Evolutionary conservation across 106 monocot species (phyloP).

Genomic region (Phalaenopsis equestris): DNA sequence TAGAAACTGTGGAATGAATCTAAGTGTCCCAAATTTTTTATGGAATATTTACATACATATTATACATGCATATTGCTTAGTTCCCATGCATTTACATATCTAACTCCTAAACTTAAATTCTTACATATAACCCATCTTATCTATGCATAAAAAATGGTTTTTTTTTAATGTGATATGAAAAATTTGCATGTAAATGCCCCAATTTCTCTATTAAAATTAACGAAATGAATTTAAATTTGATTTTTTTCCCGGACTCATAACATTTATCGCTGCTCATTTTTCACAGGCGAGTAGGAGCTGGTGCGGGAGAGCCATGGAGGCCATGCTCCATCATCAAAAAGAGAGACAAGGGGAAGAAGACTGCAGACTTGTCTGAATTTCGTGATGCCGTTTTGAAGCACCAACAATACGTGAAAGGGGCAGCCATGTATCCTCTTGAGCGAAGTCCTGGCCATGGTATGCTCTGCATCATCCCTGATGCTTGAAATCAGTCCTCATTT

Average conservation of each 20-base stretch:
- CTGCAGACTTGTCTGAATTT: constrained; percentile 7
- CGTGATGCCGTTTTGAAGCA: constrained; percentile 52
- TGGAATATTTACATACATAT: too few relatives aligned
- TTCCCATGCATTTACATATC: too few relatives aligned
- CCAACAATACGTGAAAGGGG: constrained; percentile 48
- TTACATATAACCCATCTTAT: too few relatives aligned
- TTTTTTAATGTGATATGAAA: too few relatives aligned
- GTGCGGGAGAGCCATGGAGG: constrained; percentile 35
- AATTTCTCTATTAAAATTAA: too few relatives aligned
- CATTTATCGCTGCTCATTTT: not conserved
- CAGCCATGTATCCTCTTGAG: constrained; percentile 85
- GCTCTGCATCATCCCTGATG: constrained; percentile 49
- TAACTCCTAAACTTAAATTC: too few relatives aligned
- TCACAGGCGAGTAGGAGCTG: constrained; percentile 38
- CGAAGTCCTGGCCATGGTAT: constrained; percentile 52
- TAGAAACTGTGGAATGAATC: too few relatives aligned
- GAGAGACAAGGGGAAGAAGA: constrained; percentile 29
- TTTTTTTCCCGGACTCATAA: not conserved
- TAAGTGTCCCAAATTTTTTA: too few relatives aligned
- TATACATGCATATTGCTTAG: too few relatives aligned
- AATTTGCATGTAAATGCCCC: too few relatives aligned
- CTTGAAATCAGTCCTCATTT: too few relatives aligned
- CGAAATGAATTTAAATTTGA: not conserved
- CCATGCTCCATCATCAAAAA: constrained; percentile 70
- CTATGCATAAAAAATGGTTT: too few relatives aligned